Evolutionary conservation across 2,329 filamentous ascomycete genomes (phyloP).

Genomic region (Kalmusia sp.): DNA sequence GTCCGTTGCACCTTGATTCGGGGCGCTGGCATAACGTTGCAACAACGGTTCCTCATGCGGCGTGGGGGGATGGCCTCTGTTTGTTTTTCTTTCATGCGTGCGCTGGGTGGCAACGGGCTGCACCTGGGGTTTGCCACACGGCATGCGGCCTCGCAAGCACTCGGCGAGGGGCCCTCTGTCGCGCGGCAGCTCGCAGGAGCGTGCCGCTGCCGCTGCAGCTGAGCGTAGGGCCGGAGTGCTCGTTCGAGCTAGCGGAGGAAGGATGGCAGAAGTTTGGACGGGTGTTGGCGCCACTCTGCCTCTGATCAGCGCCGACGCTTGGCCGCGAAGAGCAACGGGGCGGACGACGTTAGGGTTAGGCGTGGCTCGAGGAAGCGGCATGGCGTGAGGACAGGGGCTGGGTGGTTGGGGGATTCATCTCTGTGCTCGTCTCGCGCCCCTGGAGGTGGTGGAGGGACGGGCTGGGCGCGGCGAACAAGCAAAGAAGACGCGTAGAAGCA

Average conservation of each 20-base stretch:
- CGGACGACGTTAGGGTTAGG: not conserved
- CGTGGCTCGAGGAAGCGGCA: slow-evolving; percentile 1
- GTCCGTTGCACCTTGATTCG: not conserved
- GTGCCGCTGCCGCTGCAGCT: slow-evolving; percentile 4
- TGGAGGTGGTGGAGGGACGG: not conserved
- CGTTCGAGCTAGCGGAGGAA: not conserved
- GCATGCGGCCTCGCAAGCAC: too few species aligned
- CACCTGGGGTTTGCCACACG: too few species aligned
- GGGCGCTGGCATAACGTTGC: not conserved
- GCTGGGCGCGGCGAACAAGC: slow-evolving; percentile 3
- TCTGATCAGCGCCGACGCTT: slow-evolving; percentile 5
- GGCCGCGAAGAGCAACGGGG: not conserved
- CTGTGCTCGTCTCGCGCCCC: not conserved
- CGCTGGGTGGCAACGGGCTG: not conserved
- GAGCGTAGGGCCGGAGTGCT: not conserved
- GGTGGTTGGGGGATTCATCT: slow-evolving; percentile 3
- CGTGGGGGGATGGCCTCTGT: not conserved
- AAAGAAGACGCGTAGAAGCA: slow-evolving; percentile 15
- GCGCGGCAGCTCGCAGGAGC: not conserved
- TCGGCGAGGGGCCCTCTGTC: too few species aligned
- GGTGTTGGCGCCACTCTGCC: not conserved
- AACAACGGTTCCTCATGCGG: not conserved
- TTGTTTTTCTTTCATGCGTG: not conserved
- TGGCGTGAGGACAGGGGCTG: slow-evolving; percentile 1
- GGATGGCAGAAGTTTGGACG: slow-evolving; percentile 2